Evolutionary conservation across 768 basidiomycete species (phyloP).

Genomic region (Tricholoma flavovirens): DNA sequence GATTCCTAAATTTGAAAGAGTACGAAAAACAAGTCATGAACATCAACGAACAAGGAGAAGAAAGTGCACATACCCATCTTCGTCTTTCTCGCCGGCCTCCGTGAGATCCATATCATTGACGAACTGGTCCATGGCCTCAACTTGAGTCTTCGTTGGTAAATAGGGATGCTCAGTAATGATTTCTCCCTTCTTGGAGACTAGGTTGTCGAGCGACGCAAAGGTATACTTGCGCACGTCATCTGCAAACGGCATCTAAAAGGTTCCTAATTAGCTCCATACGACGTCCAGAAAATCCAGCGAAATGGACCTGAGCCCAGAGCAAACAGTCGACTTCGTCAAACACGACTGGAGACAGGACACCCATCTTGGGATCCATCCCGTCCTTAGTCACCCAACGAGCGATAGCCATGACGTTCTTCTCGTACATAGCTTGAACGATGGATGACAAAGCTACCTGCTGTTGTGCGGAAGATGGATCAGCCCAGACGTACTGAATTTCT

Average conservation of each 20-base stretch:
- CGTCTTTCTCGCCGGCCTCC: constrained; percentile 69
- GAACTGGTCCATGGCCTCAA: constrained; percentile 78
- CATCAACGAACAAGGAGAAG: background rate
- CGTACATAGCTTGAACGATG: constrained; percentile 76
- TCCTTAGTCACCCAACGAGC: constrained; percentile 77
- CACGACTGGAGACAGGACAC: constrained; percentile 58
- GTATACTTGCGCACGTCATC: constrained; percentile 88
- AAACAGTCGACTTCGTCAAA: constrained; percentile 73
- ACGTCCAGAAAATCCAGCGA: background rate
- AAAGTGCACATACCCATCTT: constrained; percentile 51
- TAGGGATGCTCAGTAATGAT: constrained; percentile 70
- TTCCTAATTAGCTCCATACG: background rate
- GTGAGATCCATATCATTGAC: constrained; percentile 88
- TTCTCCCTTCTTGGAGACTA: constrained; percentile 74
- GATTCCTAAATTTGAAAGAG: constrained; percentile 36
- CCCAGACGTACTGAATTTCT: constrained; percentile 85
- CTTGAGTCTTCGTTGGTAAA: constrained; percentile 73
- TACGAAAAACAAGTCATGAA: background rate
- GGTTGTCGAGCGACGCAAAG: constrained; percentile 73
- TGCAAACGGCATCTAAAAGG: constrained; percentile 83
- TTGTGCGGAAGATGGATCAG: constrained; percentile 54
- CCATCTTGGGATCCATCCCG: constrained; percentile 79
- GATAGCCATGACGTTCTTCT: constrained; percentile 66
- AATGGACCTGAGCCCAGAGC: constrained; percentile 72
- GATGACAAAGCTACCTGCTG: constrained; percentile 86